Conservation (phyloP, 768 basidiomycete species). For the Inosperma sp. region DNA sequence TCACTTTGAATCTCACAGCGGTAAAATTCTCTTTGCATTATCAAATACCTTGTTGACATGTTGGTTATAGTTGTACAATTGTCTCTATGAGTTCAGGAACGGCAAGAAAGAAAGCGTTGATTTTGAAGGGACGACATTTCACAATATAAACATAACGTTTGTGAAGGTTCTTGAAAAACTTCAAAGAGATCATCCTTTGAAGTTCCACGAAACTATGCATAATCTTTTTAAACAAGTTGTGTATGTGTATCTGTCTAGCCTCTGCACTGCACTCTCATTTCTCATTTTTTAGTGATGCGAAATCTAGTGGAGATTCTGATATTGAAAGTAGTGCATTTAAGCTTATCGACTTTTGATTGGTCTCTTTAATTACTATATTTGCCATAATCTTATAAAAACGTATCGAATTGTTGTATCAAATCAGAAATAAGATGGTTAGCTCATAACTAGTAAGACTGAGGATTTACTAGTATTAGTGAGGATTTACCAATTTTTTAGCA, state of each 20-base stretch:
- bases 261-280: neutral
- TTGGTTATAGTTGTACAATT: neutral
- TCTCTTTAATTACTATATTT: too few species aligned
- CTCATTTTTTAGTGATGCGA: neutral
- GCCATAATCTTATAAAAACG: too few species aligned
- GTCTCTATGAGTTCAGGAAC: neutral
- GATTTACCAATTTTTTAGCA: too few species aligned
- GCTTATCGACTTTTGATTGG: conserved; percentile 20
- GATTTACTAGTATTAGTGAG: too few species aligned
- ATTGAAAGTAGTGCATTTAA: neutral
- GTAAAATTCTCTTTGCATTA: neutral
- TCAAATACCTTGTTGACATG: neutral
- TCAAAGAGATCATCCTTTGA: neutral
- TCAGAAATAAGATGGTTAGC: too few species aligned
- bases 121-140: conserved; percentile 1
- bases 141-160: neutral
- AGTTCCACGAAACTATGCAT: conserved; percentile 3
- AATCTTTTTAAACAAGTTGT: neutral
- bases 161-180: conserved; percentile 1
- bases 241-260: conserved; percentile 10
- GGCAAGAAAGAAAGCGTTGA: conserved; percentile 2
- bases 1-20: neutral
- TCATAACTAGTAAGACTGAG: too few species aligned
- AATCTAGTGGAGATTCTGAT: neutral
- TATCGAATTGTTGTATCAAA: too few species aligned